Conservation (phyloP, 306 rosid genomes). For the Medicago ruthenica region DNA sequence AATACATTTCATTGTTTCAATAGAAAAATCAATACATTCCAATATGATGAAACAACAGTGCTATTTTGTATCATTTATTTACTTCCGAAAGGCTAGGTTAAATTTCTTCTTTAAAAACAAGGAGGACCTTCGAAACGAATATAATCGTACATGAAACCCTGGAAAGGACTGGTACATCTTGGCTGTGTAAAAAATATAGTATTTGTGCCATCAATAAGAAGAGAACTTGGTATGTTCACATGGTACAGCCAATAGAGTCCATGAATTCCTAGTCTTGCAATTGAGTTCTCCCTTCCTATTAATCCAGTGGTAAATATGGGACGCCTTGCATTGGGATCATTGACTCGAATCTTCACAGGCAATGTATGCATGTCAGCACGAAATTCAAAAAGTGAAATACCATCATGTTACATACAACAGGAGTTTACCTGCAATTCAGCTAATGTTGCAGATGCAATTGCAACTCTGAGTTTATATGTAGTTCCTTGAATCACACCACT, state of each 20-base stretch:
- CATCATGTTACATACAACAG: slow-evolving; percentile 25
- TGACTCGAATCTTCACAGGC: slow-evolving; percentile 60
- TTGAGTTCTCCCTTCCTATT: slow-evolving; percentile 77
- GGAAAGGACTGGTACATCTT: slow-evolving; percentile 49
- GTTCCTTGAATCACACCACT: slow-evolving; percentile 50
- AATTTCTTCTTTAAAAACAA: slow-evolving; percentile 44
- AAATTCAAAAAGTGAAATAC: slow-evolving; percentile 20
- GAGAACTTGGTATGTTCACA: slow-evolving; percentile 49
- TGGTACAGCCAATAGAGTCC: slow-evolving; percentile 75
- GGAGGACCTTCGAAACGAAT: slow-evolving; percentile 81
- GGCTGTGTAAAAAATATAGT: slow-evolving; percentile 67
- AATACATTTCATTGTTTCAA: neutral
- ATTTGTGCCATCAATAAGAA: slow-evolving; percentile 56
- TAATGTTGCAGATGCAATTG: slow-evolving; percentile 81
- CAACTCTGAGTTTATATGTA: slow-evolving; percentile 73
- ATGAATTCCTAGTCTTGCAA: slow-evolving; percentile 84
- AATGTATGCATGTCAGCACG: slow-evolving; percentile 21
- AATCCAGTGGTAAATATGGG: slow-evolving; percentile 55
- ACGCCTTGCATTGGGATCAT: slow-evolving; percentile 48
- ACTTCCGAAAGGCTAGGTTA: slow-evolving; percentile 22
- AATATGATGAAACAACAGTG: slow-evolving; percentile 6
- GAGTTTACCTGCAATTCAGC: slow-evolving; percentile 79
- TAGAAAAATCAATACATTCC: slow-evolving; percentile 9
- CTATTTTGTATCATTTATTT: slow-evolving; percentile 23
- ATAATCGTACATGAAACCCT: slow-evolving; percentile 82